Evolutionary conservation across 768 basidiomycete genomes (phyloP).

Genomic region (Xerocomus potaroensis): DNA sequence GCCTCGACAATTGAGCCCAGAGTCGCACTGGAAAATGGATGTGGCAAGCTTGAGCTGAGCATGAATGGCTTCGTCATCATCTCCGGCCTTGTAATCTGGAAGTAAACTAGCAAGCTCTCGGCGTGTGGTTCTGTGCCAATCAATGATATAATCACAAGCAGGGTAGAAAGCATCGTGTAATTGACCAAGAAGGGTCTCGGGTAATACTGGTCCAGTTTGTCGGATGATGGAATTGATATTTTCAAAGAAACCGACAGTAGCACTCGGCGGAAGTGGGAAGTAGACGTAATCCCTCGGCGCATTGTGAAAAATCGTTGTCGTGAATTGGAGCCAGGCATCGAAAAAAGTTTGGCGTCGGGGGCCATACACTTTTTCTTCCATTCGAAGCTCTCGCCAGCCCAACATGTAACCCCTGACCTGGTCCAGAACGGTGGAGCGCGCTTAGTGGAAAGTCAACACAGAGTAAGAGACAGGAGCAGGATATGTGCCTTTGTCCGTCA

Average conservation of each 20-base stretch:
- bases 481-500: slow-evolving; percentile 21
- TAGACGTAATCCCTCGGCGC: slow-evolving; percentile 13
- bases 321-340: slow-evolving; percentile 26
- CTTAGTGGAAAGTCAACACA: slow-evolving; percentile 16
- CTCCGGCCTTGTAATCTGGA: slow-evolving; percentile 14
- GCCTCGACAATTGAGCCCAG: slow-evolving; percentile 10
- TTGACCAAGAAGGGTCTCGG: slow-evolving; percentile 13
- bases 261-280: slow-evolving; percentile 26
- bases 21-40: slow-evolving; percentile 24
- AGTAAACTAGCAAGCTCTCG: slow-evolving; percentile 28
- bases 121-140: slow-evolving; percentile 25
- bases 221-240: slow-evolving; percentile 25
- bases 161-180: slow-evolving; percentile 14
- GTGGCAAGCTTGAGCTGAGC: slow-evolving; percentile 26
- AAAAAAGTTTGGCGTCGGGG: slow-evolving; percentile 23
- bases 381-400: slow-evolving; percentile 29
- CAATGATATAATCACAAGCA: slow-evolving; percentile 16
- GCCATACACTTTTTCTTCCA: slow-evolving; percentile 28
- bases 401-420: slow-evolving; percentile 26
- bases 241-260: slow-evolving; percentile 22
- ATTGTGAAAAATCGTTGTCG: slow-evolving; percentile 10
- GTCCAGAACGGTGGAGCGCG: slow-evolving; percentile 10
- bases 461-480: not conserved
- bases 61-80: slow-evolving; percentile 14
- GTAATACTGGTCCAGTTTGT: slow-evolving; percentile 6